Evolutionary conservation across 2,329 filamentous ascomycete species (phyloP).

Genomic region (Aciculosporium take): DNA sequence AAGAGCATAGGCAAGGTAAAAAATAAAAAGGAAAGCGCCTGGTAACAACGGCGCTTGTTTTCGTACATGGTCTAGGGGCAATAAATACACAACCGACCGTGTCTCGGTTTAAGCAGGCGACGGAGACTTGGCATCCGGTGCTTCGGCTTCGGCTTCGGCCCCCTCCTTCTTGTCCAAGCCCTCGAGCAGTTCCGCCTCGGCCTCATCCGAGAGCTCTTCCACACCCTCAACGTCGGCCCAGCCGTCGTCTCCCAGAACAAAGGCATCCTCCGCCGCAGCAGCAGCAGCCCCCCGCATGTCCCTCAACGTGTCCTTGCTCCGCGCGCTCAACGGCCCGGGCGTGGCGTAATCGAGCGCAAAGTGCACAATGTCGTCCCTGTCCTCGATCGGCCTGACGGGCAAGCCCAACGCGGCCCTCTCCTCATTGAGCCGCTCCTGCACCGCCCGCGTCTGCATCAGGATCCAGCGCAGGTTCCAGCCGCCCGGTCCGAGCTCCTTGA

Average conservation of each 20-base stretch:
- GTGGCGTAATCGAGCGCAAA: constrained; percentile 29
- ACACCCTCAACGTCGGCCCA: constrained; percentile 23
- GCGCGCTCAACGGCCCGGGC: constrained; percentile 22
- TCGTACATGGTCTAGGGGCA: neutral
- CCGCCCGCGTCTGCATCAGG: constrained; percentile 60
- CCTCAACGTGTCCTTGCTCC: constrained; percentile 23
- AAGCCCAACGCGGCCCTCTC: constrained; percentile 56
- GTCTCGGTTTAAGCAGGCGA: neutral
- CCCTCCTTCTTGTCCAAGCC: constrained; percentile 19
- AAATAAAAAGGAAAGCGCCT: no score
- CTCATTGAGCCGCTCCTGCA: constrained; percentile 50
- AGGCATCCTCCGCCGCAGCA: no score
- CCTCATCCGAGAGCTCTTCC: constrained; percentile 27
- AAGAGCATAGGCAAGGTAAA: no score
- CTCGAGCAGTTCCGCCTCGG: constrained; percentile 17
- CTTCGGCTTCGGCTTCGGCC: constrained; percentile 1
- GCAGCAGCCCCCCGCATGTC: constrained; percentile 25
- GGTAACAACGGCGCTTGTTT: neutral
- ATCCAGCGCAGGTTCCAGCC: constrained; percentile 87
- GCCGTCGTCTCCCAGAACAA: constrained; percentile 30
- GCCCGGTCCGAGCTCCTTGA: constrained; percentile 76
- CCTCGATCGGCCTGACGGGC: constrained; percentile 21
- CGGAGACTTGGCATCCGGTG: neutral
- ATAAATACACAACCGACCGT: neutral
- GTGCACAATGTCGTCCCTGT: constrained; percentile 24